A percentile compares a stretch with the other conserved stretches of the same genome.
Conservation (phyloP, 2,329 filamentous ascomycete species). For the Aspergillus pseudoterreus region DNA sequence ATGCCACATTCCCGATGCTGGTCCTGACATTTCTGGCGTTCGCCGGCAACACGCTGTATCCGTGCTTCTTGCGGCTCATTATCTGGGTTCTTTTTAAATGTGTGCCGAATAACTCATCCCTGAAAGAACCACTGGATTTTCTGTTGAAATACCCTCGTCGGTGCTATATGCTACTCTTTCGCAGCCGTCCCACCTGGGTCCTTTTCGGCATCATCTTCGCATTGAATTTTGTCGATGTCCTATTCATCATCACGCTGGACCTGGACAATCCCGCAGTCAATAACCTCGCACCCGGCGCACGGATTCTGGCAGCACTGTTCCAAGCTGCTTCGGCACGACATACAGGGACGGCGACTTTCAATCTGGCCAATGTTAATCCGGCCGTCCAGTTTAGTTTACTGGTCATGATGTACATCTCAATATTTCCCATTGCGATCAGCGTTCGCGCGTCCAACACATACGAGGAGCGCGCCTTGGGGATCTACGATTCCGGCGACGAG, state of each 20-base stretch:
- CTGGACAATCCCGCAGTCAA: conserved; percentile 51
- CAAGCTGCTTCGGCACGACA: conserved; percentile 52
- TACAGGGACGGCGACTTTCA: conserved; percentile 50
- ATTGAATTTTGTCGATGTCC: conserved; percentile 54
- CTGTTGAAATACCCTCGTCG: conserved; percentile 61
- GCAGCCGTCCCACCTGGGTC: conserved; percentile 56
- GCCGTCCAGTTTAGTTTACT: conserved; percentile 56
- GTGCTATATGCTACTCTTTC: conserved; percentile 62
- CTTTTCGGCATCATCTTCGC: conserved; percentile 49
- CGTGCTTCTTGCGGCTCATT: conserved; percentile 45
- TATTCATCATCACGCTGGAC: conserved; percentile 53
- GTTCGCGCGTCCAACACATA: conserved; percentile 70
- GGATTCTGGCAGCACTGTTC: conserved; percentile 56
- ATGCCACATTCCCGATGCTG: conserved; percentile 39
- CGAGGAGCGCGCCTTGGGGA: conserved; percentile 61
- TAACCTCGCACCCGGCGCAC: conserved; percentile 38
- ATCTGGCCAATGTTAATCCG: conserved; percentile 50
- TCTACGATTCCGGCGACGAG: conserved; percentile 40
- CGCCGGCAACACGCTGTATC: conserved; percentile 45
- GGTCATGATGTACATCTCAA: conserved; percentile 98
- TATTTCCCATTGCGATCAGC: conserved; percentile 91
- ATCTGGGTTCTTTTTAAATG: conserved; percentile 56
- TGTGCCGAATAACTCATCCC: conserved; percentile 33
- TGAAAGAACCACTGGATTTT: conserved; percentile 48
- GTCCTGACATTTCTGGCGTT: conserved; percentile 39